Conservation (phyloP, 345 rosid genomes). For the Eucalyptus regnans region DNA sequence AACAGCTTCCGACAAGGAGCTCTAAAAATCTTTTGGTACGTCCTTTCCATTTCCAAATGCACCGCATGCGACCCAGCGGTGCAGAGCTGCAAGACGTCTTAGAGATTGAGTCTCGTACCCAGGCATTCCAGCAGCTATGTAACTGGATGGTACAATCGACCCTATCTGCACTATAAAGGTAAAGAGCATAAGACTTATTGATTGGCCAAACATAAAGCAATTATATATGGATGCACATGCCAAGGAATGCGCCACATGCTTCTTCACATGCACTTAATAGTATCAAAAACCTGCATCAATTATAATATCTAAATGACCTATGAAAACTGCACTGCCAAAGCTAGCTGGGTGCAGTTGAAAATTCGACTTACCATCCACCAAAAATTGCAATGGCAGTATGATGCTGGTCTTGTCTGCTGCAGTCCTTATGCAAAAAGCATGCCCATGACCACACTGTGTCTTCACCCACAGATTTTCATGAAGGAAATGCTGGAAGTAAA, state of each 20-base stretch:
- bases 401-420: neutral
- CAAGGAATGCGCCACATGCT: neutral
- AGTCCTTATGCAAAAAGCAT: neutral
- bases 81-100: neutral
- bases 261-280: neutral
- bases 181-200: neutral
- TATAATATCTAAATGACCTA: neutral
- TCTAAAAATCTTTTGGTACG: neutral
- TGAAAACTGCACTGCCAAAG: neutral
- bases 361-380: neutral
- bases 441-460: neutral
- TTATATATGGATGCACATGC: neutral
- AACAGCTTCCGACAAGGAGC: neutral
- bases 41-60: neutral
- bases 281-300: neutral
- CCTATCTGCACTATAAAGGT: neutral
- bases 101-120: neutral
- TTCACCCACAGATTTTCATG: neutral
- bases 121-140: neutral
- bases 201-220: neutral
- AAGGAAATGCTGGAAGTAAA: constrained; percentile 17
- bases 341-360: neutral
- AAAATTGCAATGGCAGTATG: neutral
- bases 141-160: neutral
- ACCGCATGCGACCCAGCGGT: neutral